These are phyloP conservation scores for Obelidium mucronatum DNA, from an alignment of 192 early-diverging fungal species.

Conservation along the genomic window DNA sequence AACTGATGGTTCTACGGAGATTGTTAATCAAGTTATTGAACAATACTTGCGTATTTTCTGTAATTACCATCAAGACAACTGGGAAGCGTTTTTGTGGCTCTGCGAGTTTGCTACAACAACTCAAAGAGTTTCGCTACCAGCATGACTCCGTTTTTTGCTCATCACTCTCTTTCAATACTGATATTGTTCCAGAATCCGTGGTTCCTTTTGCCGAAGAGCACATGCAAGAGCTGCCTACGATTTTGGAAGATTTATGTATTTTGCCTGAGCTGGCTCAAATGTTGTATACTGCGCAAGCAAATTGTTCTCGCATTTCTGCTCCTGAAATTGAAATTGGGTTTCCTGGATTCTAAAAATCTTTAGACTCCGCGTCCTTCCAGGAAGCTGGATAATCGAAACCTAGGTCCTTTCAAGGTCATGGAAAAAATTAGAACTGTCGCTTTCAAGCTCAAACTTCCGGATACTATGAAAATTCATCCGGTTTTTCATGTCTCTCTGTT, in stretches of 20 bases:
- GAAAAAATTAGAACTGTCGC: neutral
- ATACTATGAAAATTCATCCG: constrained; percentile 7
- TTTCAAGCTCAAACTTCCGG: constrained; percentile 14
- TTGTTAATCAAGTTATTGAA: constrained; percentile 26
- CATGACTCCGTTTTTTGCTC: constrained; percentile 41
- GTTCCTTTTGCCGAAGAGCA: neutral
- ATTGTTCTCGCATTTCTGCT: neutral
- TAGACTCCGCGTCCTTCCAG: neutral
- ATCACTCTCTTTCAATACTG: constrained; percentile 19
- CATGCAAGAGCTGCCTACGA: neutral
- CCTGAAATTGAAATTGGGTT: constrained; percentile 13
- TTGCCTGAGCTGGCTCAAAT: neutral
- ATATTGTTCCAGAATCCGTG: neutral
- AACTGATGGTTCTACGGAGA: constrained; percentile 43
- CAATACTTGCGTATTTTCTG: constrained; percentile 30
- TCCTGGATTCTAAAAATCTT: neutral
- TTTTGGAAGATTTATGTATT: neutral
- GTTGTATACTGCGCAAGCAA: neutral
- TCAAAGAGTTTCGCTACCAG: constrained; percentile 33
- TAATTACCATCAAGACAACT: constrained; percentile 50
- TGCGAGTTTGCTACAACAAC: constrained; percentile 67
- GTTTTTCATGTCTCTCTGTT: constrained; percentile 12
- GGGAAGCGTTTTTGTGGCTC: constrained; percentile 38
- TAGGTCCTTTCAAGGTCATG: constrained; percentile 27
- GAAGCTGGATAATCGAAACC: neutral